A percentile compares a stretch with the other conserved stretches of the same genome.
These are phyloP conservation scores for Sporobolomyces roseus DNA, from an alignment of 768 basidiomycete genomes.

Conservation along the genomic window DNA sequence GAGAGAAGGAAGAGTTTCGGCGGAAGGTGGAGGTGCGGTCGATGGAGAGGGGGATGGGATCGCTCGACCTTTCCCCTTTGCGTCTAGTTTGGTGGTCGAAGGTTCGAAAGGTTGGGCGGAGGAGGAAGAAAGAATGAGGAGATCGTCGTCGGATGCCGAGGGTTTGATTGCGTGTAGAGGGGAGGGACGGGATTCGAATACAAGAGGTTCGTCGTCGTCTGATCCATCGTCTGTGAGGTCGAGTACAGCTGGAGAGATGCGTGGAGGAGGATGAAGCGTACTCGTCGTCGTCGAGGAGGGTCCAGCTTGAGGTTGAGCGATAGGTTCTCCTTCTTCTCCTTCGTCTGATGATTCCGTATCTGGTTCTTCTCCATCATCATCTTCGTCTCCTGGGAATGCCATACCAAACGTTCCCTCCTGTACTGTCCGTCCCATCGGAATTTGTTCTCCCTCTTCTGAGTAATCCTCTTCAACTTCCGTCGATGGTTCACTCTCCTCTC, in stretches of 20 bases:
- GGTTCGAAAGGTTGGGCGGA: neutral
- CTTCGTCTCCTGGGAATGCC: neutral
- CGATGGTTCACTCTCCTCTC: neutral
- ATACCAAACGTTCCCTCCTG: neutral
- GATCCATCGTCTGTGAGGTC: constrained; percentile 29
- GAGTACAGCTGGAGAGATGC: constrained; percentile 2
- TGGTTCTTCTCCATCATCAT: neutral
- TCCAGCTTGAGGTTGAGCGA: neutral
- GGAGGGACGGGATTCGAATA: neutral
- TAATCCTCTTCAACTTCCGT: neutral
- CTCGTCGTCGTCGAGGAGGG: neutral
- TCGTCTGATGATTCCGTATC: neutral
- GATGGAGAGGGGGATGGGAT: neutral
- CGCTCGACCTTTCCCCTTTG: constrained; percentile 26
- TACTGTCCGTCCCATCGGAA: neutral
- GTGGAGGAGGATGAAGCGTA: neutral
- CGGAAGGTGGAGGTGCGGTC: neutral
- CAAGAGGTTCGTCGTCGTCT: constrained; percentile 2
- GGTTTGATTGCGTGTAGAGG: neutral
- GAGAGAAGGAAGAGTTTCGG: constrained; percentile 19
- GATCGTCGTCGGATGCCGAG: neutral
- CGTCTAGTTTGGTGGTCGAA: too few relatives aligned
- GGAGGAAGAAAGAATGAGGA: neutral
- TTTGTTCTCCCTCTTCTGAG: neutral
- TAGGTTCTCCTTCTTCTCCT: neutral